A percentile compares a stretch with the other conserved stretches of the same genome.
Evolutionary conservation across 1,284 basidiomycete genomes (phyloP).

Genomic region (Cystobasidiaceae sp.): DNA sequence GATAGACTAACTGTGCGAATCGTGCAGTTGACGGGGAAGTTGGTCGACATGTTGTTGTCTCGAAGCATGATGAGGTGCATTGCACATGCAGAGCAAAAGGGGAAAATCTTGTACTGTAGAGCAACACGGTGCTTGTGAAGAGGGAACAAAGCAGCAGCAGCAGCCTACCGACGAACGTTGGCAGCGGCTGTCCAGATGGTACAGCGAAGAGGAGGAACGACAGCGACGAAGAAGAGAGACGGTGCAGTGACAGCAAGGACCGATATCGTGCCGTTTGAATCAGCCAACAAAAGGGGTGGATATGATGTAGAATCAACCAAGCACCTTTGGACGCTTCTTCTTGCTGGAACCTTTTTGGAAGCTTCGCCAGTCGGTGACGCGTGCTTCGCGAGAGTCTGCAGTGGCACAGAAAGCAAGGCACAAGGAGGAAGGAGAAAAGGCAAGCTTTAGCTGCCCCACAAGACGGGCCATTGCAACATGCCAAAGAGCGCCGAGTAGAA

Average conservation of each 20-base stretch:
- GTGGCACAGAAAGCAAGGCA: too few species aligned
- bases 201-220: not conserved
- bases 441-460: not conserved
- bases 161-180: too few species aligned
- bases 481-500: not conserved
- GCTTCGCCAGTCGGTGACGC: slow-evolving; percentile 40
- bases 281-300: slow-evolving; percentile 3
- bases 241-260: not conserved
- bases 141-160: too few species aligned
- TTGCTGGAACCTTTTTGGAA: slow-evolving; percentile 50
- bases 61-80: too few species aligned
- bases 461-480: not conserved
- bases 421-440: not conserved
- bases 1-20: too few species aligned
- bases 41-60: too few species aligned
- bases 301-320: slow-evolving; percentile 2
- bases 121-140: too few species aligned
- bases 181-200: not conserved
- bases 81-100: too few species aligned
- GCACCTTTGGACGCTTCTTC: slow-evolving; percentile 58
- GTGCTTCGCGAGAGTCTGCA: slow-evolving; percentile 38
- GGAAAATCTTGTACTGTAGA: too few species aligned
- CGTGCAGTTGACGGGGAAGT: too few species aligned
- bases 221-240: not conserved
- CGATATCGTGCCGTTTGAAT: slow-evolving; percentile 5